These are phyloP conservation scores for Leccinum truebloodii DNA, from an alignment of 768 basidiomycete species.

Conservation along the genomic window DNA sequence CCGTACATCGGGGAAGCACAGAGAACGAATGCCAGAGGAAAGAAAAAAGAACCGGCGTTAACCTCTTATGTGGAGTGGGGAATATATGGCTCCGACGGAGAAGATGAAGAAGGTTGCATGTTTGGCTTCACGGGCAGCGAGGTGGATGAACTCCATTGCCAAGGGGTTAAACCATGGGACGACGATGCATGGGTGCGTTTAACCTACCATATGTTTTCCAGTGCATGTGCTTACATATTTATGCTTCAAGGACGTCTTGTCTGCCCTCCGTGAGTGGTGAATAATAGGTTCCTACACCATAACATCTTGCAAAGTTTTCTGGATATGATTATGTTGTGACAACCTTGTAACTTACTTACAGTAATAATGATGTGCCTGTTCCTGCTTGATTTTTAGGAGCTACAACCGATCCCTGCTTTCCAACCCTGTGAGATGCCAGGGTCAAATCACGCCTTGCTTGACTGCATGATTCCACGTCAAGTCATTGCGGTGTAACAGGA, in stretches of 20 bases:
- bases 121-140: neutral
- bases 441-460: neutral
- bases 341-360: neutral
- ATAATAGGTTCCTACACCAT: neutral
- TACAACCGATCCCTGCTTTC: neutral
- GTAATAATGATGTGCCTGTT: neutral
- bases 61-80: neutral
- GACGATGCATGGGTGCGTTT: slow-evolving; percentile 41
- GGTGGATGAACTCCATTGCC: neutral
- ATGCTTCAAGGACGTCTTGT: slow-evolving; percentile 19
- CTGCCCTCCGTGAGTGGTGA: neutral
- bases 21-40: neutral
- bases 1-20: neutral
- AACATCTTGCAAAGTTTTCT: neutral
- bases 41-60: neutral
- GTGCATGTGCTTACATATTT: neutral
- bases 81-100: neutral
- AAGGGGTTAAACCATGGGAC: slow-evolving; percentile 44
- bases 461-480: neutral
- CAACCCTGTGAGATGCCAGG: neutral
- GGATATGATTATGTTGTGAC: neutral
- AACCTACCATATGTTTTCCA: too few relatives aligned
- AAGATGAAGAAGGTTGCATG: neutral
- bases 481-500: neutral
- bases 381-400: neutral